A percentile compares a stretch with the other conserved stretches of the same genome.
Conservation (phyloP, 208 protist species). For the Phytomonas sp. region DNA sequence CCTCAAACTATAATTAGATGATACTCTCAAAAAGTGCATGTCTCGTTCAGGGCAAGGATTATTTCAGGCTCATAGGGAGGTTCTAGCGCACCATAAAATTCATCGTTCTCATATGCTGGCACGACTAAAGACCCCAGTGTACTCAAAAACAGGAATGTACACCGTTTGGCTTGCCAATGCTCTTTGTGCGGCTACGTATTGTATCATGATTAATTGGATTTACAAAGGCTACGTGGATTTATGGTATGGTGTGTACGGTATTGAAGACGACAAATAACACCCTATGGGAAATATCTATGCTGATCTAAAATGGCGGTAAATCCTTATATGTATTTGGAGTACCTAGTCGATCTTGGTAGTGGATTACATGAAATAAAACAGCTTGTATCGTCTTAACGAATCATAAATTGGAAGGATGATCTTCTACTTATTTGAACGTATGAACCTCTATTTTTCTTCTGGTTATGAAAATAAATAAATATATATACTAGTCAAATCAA, state of each 20-base stretch:
- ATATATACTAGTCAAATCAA: background rate
- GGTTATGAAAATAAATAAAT: background rate
- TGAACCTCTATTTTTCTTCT: background rate
- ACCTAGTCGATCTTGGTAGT: background rate
- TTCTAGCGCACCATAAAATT: conserved; percentile 5
- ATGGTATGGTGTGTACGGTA: conserved; percentile 66
- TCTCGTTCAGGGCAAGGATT: background rate
- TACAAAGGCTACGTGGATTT: conserved; percentile 73
- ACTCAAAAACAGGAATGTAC: conserved; percentile 12
- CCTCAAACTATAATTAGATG: background rate
- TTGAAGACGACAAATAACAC: conserved; percentile 34
- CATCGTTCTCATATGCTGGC: background rate
- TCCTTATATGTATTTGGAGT: background rate
- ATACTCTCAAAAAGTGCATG: background rate
- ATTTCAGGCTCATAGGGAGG: conserved; percentile 1
- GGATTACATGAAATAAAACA: background rate
- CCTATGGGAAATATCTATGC: background rate
- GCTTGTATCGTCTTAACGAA: background rate
- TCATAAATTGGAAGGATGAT: background rate
- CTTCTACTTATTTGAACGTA: background rate
- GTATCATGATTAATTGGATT: conserved; percentile 75
- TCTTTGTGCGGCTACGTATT: conserved; percentile 53
- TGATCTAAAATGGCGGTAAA: background rate
- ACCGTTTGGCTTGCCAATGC: conserved; percentile 24
- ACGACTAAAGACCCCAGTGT: conserved; percentile 14